phyloP scores from a whole-genome alignment of 179 eudicot species.

The Silene coronaria region DNA sequence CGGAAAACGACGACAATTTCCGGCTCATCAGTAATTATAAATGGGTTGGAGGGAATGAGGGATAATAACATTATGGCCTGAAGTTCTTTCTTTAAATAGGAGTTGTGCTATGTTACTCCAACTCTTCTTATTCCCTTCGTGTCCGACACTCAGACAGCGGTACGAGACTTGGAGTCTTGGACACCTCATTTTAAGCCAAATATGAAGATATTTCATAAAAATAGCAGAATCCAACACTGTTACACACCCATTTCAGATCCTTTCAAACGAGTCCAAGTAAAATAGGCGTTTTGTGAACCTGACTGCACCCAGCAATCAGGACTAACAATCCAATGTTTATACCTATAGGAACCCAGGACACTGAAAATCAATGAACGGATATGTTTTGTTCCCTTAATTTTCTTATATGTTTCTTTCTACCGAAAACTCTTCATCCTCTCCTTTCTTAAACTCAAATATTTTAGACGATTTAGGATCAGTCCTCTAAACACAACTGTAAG shows the following conservation, averaged over 20 bases:
- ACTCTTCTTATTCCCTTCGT: no score
- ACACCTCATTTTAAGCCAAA: no score
- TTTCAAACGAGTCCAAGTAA: no score
- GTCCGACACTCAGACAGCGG: no score
- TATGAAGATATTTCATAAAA: no score
- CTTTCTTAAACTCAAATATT: background rate
- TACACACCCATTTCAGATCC: no score
- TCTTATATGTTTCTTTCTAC: background rate
- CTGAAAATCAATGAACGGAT: background rate
- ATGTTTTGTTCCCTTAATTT: background rate
- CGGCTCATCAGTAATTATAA: no score
- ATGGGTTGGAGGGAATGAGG: no score
- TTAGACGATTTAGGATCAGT: background rate
- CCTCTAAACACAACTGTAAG: background rate
- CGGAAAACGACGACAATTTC: no score
- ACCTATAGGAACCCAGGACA: background rate
- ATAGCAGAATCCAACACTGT: no score
- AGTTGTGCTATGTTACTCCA: no score
- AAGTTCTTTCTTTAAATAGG: constrained; percentile 1
- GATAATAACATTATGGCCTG: background rate
- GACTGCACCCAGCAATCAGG: background rate
- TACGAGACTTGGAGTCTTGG: no score
- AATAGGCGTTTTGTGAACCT: background rate
- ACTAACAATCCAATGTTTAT: background rate
- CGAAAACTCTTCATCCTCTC: background rate